Percentiles rank a stretch among this genome's conserved stretches.
Conservation (phyloP, 2,329 filamentous ascomycete species). For the Calonectria ilicicola region DNA sequence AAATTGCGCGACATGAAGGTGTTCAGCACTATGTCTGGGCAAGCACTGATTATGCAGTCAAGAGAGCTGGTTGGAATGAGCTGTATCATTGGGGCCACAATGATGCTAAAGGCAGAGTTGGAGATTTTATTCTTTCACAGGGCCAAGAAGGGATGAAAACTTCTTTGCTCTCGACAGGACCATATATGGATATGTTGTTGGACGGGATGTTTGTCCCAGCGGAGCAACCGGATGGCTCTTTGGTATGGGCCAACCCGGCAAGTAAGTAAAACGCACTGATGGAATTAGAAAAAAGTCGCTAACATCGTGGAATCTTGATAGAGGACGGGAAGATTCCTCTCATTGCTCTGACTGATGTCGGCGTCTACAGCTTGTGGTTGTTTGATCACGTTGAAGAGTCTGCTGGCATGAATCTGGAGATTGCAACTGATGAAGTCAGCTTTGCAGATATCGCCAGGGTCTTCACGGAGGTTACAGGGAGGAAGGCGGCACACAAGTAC, state of each 20-base stretch:
- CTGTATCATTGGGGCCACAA: background rate
- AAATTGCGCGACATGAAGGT: background rate
- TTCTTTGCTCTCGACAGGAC: background rate
- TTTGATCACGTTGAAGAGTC: background rate
- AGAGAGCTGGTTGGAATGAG: background rate
- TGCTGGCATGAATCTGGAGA: background rate
- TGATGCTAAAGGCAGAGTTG: background rate
- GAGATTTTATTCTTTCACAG: background rate
- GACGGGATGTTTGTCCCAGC: background rate
- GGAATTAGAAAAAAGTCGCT: background rate
- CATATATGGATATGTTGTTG: background rate
- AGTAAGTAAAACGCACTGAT: background rate
- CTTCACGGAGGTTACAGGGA: background rate
- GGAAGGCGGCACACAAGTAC: background rate
- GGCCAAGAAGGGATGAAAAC: background rate
- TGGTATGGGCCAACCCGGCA: background rate
- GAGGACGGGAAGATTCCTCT: background rate
- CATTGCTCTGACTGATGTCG: background rate
- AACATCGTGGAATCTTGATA: background rate
- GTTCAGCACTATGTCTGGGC: background rate
- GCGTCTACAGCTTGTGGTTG: background rate
- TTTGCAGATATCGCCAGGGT: background rate
- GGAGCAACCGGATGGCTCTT: background rate
- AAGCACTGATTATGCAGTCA: background rate
- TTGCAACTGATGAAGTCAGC: background rate